Evolutionary conservation across 345 rosid species (phyloP).

Genomic region (Eucalyptus sideroxylon): DNA sequence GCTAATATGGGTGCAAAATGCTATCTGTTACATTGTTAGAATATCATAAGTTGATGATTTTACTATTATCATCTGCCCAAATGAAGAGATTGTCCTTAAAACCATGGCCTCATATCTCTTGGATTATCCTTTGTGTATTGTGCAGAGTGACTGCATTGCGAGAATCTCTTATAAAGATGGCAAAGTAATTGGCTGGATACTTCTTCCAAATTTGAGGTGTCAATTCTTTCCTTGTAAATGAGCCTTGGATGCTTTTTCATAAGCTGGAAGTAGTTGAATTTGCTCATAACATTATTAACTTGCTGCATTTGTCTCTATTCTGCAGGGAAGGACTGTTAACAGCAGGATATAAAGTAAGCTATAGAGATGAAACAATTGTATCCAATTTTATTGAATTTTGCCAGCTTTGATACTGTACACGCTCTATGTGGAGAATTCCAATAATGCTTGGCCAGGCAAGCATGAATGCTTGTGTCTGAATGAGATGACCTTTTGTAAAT

Average conservation of each 20-base stretch:
- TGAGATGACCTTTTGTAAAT: not conserved
- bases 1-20: not conserved
- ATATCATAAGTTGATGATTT: not conserved
- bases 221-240: not conserved
- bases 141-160: slow-evolving; percentile 88
- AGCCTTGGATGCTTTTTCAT: not conserved
- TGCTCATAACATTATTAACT: not conserved
- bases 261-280: not conserved
- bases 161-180: slow-evolving; percentile 74
- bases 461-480: not conserved
- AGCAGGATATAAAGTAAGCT: slow-evolving; percentile 56
- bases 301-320: not conserved
- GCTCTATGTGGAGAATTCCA: not conserved
- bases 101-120: not conserved
- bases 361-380: not conserved
- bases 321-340: slow-evolving; percentile 47
- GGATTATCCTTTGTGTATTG: not conserved
- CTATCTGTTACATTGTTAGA: not conserved
- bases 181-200: slow-evolving; percentile 66
- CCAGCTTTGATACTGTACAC: not conserved
- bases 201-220: slow-evolving; percentile 71
- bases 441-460: not conserved
- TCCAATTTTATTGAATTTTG: not conserved
- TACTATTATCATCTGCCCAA: not conserved
- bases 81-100: not conserved